These are phyloP conservation scores for Crithidia sp. DNA, from an alignment of 208 protist genomes.

Conservation along the genomic window DNA sequence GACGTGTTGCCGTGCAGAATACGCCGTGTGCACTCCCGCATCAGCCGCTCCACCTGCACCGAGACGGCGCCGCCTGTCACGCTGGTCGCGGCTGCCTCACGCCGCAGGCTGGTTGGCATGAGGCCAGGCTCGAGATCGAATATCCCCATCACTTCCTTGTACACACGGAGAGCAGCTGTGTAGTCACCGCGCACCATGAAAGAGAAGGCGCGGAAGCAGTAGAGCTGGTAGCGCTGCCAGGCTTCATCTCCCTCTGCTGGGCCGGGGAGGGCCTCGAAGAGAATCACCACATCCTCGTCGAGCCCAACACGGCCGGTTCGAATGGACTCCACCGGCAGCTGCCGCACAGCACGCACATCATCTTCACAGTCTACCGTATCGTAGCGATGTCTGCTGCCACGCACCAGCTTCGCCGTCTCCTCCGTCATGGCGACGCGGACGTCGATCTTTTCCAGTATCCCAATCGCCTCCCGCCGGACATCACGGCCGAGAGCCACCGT, in stretches of 20 bases:
- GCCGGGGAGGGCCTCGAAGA: conserved; percentile 37
- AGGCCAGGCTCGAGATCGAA: conserved; percentile 21
- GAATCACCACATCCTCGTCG: conserved; percentile 26
- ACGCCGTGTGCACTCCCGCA: conserved; percentile 16
- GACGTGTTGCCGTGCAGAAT: neutral
- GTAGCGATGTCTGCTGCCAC: neutral
- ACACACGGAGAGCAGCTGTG: conserved; percentile 29
- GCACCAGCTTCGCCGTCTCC: conserved; percentile 43
- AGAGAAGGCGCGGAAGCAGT: conserved; percentile 36
- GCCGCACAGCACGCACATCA: conserved; percentile 13
- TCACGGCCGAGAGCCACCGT: conserved; percentile 36
- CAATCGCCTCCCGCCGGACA: conserved; percentile 26
- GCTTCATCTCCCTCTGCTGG: conserved; percentile 9
- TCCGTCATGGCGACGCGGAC: conserved; percentile 43
- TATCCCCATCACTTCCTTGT: conserved; percentile 26
- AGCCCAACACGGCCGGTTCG: conserved; percentile 10
- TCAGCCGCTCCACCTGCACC: conserved; percentile 27
- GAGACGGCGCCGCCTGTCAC: conserved; percentile 17
- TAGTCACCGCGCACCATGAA: conserved; percentile 49
- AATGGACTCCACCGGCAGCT: conserved; percentile 38
- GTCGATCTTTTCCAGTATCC: conserved; percentile 28
- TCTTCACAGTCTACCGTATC: too few species aligned
- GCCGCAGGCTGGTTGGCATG: conserved; percentile 16
- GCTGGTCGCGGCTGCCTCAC: conserved; percentile 16
- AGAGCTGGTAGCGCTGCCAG: conserved; percentile 32